Conservation (phyloP, 148 eudicot species). For the Spergularia bocconei region DNA sequence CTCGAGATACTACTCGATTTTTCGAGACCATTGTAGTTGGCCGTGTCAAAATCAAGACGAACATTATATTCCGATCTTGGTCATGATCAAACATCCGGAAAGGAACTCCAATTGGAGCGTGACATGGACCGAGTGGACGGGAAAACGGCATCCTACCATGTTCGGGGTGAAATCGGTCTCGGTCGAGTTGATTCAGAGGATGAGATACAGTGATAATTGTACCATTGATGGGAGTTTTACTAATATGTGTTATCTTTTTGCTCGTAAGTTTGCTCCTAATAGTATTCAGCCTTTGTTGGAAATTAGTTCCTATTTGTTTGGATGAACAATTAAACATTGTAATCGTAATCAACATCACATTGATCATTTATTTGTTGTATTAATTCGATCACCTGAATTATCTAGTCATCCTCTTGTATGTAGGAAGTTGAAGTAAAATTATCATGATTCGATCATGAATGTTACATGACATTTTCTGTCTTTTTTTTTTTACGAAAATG, state of each 20-base stretch:
- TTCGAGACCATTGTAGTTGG: slow-evolving; percentile 16
- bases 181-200: not conserved
- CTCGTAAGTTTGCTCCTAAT: slow-evolving; percentile 14
- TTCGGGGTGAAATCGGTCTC: not conserved
- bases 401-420: not conserved
- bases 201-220: slow-evolving; percentile 17
- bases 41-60: slow-evolving; percentile 16
- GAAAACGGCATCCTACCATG: slow-evolving; percentile 1
- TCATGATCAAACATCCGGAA: slow-evolving; percentile 4
- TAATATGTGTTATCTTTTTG: slow-evolving; percentile 19
- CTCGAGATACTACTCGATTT: slow-evolving; percentile 6
- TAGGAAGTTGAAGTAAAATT: no score
- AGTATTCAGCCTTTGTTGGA: slow-evolving; percentile 11
- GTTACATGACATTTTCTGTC: no score
- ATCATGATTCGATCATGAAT: no score
- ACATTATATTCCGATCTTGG: slow-evolving; percentile 9
- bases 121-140: slow-evolving; percentile 15
- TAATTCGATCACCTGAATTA: slow-evolving; percentile 9
- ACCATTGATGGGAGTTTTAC: slow-evolving; percentile 10
- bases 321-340: not conserved
- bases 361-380: no score
- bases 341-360: no score
- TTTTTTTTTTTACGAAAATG: no score
- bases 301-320: slow-evolving; percentile 9
- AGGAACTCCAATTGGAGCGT: slow-evolving; percentile 8